Evolutionary conservation across 768 basidiomycete species (phyloP).

Genomic region (Boletus rubescentipes): DNA sequence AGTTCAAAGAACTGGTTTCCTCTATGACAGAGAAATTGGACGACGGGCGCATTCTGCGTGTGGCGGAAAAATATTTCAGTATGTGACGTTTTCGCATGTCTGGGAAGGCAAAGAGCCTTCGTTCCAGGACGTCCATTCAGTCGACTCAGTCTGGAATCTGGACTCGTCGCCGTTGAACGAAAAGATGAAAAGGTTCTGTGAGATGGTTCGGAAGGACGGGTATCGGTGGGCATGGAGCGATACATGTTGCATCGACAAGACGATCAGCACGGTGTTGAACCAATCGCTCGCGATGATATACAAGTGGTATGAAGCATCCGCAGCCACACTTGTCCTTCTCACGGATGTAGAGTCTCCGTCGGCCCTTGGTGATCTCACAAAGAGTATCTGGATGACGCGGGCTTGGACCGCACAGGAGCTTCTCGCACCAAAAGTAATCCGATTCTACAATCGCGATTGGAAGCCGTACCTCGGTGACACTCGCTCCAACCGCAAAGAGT

Average conservation of each 20-base stretch:
- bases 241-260: not conserved
- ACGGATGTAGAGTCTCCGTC: not conserved
- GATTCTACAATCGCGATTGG: no score
- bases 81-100: not conserved
- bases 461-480: not conserved
- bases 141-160: not conserved
- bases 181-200: not conserved
- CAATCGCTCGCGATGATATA: constrained; percentile 1
- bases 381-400: not conserved
- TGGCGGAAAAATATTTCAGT: not conserved
- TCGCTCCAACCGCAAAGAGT: not conserved
- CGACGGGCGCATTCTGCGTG: not conserved
- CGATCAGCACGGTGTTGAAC: not conserved
- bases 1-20: constrained; percentile 1
- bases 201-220: not conserved
- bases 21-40: not conserved
- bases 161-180: not conserved
- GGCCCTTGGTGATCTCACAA: not conserved
- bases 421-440: not conserved
- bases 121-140: not conserved
- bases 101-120: not conserved
- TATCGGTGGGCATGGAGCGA: constrained; percentile 1
- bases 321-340: not conserved
- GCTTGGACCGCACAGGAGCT: not conserved
- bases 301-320: not conserved